Evolutionary conservation across 805 yeast species (phyloP).

Genomic region (Candida maris): DNA sequence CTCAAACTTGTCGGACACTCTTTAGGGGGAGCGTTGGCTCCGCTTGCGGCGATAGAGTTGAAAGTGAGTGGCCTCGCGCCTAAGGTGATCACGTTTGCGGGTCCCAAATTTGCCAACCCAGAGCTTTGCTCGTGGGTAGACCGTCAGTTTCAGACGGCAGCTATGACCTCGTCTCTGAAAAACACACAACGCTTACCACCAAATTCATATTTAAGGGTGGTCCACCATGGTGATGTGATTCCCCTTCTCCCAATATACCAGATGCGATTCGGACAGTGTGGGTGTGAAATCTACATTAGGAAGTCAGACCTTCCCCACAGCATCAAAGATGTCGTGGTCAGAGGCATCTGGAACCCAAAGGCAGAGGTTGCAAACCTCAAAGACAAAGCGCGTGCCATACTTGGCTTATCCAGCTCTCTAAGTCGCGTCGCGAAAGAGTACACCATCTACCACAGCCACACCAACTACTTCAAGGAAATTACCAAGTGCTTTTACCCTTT

Average conservation of each 20-base stretch:
- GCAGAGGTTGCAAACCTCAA: constrained; percentile 1
- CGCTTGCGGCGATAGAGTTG: constrained; percentile 60
- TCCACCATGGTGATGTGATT: constrained; percentile 55
- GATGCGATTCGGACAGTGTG: constrained; percentile 39
- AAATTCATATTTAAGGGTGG: constrained; percentile 50
- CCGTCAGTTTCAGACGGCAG: constrained; percentile 39
- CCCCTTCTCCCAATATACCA: constrained; percentile 57
- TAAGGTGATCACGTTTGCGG: constrained; percentile 55
- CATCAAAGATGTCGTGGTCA: constrained; percentile 9
- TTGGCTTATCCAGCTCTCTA: constrained; percentile 3
- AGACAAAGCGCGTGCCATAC: constrained; percentile 1
- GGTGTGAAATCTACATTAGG: constrained; percentile 46
- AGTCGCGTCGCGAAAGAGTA: constrained; percentile 2
- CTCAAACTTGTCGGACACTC: constrained; percentile 70
- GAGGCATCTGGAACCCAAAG: constrained; percentile 15
- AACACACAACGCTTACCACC: constrained; percentile 4
- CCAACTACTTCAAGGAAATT: constrained; percentile 6
- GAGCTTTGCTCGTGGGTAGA: constrained; percentile 52
- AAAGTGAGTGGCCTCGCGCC: constrained; percentile 51
- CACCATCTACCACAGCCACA: constrained; percentile 10
- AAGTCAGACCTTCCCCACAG: constrained; percentile 37
- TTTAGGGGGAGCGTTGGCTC: constrained; percentile 61
- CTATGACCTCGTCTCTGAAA: neutral
- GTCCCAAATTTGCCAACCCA: constrained; percentile 61
- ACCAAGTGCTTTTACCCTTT: constrained; percentile 1